Evolutionary conservation across 75 land plant genomes (phyloP), one percentile per base, ranked within the genome.

Genomic region (Larix kaempferi): DNA sequence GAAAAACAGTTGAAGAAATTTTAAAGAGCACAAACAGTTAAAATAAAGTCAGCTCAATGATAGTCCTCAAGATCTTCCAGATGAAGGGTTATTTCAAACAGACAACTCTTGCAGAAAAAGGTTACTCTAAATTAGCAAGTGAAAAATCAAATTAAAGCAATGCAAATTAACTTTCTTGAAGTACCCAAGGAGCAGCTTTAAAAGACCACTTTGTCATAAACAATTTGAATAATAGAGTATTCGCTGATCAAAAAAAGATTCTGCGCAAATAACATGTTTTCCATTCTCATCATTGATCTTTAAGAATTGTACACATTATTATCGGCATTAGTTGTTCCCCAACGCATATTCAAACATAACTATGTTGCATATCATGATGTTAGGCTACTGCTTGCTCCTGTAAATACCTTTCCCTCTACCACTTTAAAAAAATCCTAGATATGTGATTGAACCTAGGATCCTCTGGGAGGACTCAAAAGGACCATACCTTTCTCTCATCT

Each of bases 21-120:
- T n/a, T 19, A 62, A n/a, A 15, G 64, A 62, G 19, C 22, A 19
- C 22, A 62, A 62, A 62, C 23, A 21, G 29, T 27, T 21, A 41
- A 75, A 21, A 75, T 35, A 35, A 8, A 75, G 54, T 49, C 52
- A 41, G 55, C 35, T 75, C 61, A 75, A 72, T 27, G 54, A 10
- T 49, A 11, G 54, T 11, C 54, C 54, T 49, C 12, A 10, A 49
- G 1, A 49, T 49, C 54, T 49, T 49, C 10, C 54, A 10, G 54
- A 49, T 49, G 12, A 8, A 49, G 54, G 10, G 11, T 11, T 11
- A 49, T 10, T 49, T 49, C 54, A 49, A 49, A 49, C 12, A 39
- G 5, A 49, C 54, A 2, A 11, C 39, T 72, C 5, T 72, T 39
- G 62, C 63, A 19, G 63, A 35, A 22, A 3, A 75, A 74, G 8